A percentile compares a stretch with the other conserved stretches of the same genome.
Conservation (phyloP, 2,329 filamentous ascomycete species). For the Ceratocystis diversiconidia region DNA sequence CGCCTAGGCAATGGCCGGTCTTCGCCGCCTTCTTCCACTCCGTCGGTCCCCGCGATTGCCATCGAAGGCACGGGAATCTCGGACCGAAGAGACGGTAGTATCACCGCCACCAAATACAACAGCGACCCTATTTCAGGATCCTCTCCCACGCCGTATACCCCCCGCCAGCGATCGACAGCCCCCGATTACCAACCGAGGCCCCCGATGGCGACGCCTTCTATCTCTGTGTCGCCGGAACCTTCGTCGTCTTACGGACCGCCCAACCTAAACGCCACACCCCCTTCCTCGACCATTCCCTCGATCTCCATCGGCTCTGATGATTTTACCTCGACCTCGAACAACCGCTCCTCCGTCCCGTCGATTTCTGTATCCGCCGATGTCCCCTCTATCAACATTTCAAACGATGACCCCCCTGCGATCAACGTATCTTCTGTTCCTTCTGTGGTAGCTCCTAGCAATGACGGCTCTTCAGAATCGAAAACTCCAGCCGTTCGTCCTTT, state of each 20-base stretch:
- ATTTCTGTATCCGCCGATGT: slow-evolving; percentile 28
- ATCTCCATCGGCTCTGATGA: slow-evolving; percentile 12
- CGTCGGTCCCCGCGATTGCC: slow-evolving; percentile 6
- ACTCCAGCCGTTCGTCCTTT: slow-evolving; percentile 29
- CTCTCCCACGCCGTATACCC: background rate
- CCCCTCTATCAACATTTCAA: slow-evolving; percentile 31
- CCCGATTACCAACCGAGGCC: background rate
- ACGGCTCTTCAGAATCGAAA: slow-evolving; percentile 22
- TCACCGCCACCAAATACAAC: background rate
- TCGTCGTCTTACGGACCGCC: slow-evolving; percentile 20
- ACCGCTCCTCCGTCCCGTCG: slow-evolving; percentile 29
- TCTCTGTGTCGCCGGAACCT: slow-evolving; percentile 39
- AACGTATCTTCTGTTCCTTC: slow-evolving; percentile 23
- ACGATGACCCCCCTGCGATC: slow-evolving; percentile 23
- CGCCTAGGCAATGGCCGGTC: slow-evolving; percentile 27
- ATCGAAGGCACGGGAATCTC: slow-evolving; percentile 9
- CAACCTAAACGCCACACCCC: slow-evolving; percentile 5
- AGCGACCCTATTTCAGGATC: slow-evolving; percentile 1
- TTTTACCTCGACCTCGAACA: background rate
- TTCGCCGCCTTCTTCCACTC: slow-evolving; percentile 17
- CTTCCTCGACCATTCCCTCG: slow-evolving; percentile 9
- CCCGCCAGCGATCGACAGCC: slow-evolving; percentile 1
- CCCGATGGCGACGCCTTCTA: slow-evolving; percentile 35
- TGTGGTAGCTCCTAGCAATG: slow-evolving; percentile 34
- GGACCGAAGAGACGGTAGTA: slow-evolving; percentile 1